A percentile compares a stretch with the other conserved stretches of the same genome.
Conservation (phyloP, 2,329 filamentous ascomycete genomes). For the Nemania abortiva region DNA sequence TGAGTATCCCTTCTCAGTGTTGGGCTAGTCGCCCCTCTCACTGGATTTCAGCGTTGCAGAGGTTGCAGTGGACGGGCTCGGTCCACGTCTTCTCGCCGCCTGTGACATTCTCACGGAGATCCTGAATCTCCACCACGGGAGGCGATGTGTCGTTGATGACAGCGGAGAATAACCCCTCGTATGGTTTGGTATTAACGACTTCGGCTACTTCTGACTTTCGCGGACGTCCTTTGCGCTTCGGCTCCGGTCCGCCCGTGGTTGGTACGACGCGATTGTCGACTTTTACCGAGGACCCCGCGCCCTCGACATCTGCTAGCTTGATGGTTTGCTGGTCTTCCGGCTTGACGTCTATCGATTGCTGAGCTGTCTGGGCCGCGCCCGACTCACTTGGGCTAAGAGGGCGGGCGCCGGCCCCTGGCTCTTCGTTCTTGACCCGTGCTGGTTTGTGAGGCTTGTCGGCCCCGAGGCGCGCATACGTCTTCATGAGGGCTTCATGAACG, state of each 20-base stretch:
- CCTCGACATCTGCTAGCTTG: slow-evolving; percentile 52
- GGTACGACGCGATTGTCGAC: slow-evolving; percentile 55
- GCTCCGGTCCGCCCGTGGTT: slow-evolving; percentile 43
- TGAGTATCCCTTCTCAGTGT: neutral
- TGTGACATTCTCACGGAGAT: slow-evolving; percentile 61
- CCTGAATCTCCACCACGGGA: slow-evolving; percentile 64
- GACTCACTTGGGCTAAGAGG: slow-evolving; percentile 66
- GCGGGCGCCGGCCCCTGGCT: slow-evolving; percentile 56
- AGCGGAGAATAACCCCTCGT: slow-evolving; percentile 65
- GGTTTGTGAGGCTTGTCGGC: slow-evolving; percentile 62
- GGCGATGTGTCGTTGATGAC: slow-evolving; percentile 62
- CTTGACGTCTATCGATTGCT: slow-evolving; percentile 67
- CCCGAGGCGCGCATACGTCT: slow-evolving; percentile 64
- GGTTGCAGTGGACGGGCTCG: slow-evolving; percentile 63
- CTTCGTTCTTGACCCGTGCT: slow-evolving; percentile 54
- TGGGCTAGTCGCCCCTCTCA: slow-evolving; percentile 45
- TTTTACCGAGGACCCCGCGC: slow-evolving; percentile 42
- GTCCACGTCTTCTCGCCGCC: slow-evolving; percentile 67
- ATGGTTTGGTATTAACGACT: slow-evolving; percentile 58
- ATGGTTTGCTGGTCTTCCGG: slow-evolving; percentile 55
- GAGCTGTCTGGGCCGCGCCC: slow-evolving; percentile 61
- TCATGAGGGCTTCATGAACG: slow-evolving; percentile 65
- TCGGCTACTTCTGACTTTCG: slow-evolving; percentile 55
- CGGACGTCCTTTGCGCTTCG: slow-evolving; percentile 53
- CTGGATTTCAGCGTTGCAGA: slow-evolving; percentile 63